A percentile compares a stretch with the other conserved stretches of the same genome.
Conservation (phyloP, 192 early-diverging fungal genomes). For the Coemansia sp. region DNA sequence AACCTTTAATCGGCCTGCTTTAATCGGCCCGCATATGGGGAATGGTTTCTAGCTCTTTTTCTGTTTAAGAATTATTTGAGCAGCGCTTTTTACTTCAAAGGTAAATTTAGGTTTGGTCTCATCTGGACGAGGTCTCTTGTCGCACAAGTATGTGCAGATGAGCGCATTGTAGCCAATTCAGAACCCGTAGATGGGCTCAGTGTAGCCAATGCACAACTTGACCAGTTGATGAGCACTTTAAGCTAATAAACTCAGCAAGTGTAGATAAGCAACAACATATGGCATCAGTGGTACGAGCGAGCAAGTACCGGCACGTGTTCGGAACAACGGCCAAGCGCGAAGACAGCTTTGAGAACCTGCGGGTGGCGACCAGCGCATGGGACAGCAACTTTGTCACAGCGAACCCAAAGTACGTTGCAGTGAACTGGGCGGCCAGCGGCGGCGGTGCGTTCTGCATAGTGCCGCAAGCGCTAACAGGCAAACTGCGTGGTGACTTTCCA, state of each 20-base stretch:
- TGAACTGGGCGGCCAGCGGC: slow-evolving; percentile 81
- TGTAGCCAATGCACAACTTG: too few relatives aligned
- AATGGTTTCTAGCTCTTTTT: background rate
- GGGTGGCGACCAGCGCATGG: slow-evolving; percentile 88
- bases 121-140: too few relatives aligned
- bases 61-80: background rate
- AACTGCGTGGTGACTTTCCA: slow-evolving; percentile 84
- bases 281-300: slow-evolving; percentile 78
- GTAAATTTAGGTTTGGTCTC: too few relatives aligned
- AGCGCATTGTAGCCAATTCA: too few relatives aligned
- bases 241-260: background rate
- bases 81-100: background rate
- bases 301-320: slow-evolving; percentile 93
- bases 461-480: slow-evolving; percentile 67
- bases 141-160: too few relatives aligned
- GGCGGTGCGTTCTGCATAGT: slow-evolving; percentile 98
- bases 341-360: slow-evolving; percentile 89
- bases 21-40: too few relatives aligned
- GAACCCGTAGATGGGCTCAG: too few relatives aligned
- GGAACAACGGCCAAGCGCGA: slow-evolving; percentile 89
- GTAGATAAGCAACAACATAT: slow-evolving; percentile 35
- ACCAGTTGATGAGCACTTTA: background rate
- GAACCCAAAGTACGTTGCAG: slow-evolving; percentile 82
- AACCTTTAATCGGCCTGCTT: background rate
- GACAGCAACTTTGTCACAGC: slow-evolving; percentile 96